Base-by-base conservation (phyloP, 78 protist species). In the Cavenderia fasciculata region DNA sequence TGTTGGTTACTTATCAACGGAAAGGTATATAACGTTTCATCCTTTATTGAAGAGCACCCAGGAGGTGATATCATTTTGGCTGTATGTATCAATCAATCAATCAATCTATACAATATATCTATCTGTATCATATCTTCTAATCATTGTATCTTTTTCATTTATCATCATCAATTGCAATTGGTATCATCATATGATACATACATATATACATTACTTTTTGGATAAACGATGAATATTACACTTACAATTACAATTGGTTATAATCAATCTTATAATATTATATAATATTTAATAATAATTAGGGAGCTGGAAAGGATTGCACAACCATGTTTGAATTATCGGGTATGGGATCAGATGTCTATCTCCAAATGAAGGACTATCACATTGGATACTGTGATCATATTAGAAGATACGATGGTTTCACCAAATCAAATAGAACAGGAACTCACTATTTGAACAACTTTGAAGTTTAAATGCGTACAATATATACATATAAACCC, bases 1-100 rank as follows among this genome's bases (percentile, higher is more conserved):
- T 92, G 95, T 75, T 95, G 97, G 97, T 29, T 87, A 23, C 73
- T 95, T 59, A 90, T 95, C 23, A 65, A 86, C 51, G 97, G 93
- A 46, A 68, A 78, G 59, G 89, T 82, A 25, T 82, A 82, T 57
- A 82, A 94, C 71, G 94, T 89, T 33, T 75, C 96, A 3, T 86
- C 84, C 68, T 94, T 87, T 77, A 59, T 94, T 49, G 71, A 84
- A 12, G 25, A 40, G 47, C 96, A 94, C 66, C 96, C 96, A 57
- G 96, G 96, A 18, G 96, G 96, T 56, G 82, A 91, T 68, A 63
- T 56, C 57, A 82, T 82, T 68, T 57, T 82, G 44, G 51, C 63
- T 38, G 89, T 82, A 82, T 23, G 49, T 82, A 40, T 47, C 4
- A 6, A 49, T 49, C 54, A 49, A 49, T 49, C 54, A 18, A 49